Evolutionary conservation across 148 eudicot species (phyloP).

Genomic region (Vaccinium corymbosum): DNA sequence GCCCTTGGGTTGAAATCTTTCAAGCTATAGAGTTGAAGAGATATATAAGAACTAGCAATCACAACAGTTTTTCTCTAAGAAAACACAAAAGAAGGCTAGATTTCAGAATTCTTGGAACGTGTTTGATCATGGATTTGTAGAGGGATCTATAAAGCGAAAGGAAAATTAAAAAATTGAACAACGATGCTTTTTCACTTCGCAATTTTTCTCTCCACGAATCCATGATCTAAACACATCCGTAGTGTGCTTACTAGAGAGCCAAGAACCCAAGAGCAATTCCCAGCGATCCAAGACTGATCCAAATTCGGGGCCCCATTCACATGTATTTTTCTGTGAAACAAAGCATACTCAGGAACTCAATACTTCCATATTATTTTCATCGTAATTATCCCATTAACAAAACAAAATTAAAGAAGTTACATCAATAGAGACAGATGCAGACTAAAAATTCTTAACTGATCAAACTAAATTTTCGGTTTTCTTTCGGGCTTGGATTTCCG

Average conservation of each 20-base stretch:
- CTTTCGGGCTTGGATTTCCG: neutral
- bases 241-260: neutral
- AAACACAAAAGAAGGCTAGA: neutral
- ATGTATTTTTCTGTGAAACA: neutral
- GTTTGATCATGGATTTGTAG: neutral
- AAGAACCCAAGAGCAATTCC: neutral
- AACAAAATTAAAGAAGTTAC: neutral
- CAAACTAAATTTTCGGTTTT: neutral
- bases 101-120: neutral
- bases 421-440: neutral
- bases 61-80: neutral
- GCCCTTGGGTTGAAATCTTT: neutral
- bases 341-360: neutral
- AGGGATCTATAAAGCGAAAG: neutral
- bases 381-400: neutral
- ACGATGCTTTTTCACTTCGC: neutral
- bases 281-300: neutral
- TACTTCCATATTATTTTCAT: neutral
- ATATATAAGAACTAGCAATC: conserved; percentile 1
- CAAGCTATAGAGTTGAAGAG: neutral
- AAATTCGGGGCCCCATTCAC: neutral
- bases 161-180: neutral
- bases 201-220: neutral
- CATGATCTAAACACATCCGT: neutral
- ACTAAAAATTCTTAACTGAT: neutral